Evolutionary conservation across 345 rosid genomes (phyloP), one percentile per base, ranked within the genome.

Genomic region (Camelina sativa): DNA sequence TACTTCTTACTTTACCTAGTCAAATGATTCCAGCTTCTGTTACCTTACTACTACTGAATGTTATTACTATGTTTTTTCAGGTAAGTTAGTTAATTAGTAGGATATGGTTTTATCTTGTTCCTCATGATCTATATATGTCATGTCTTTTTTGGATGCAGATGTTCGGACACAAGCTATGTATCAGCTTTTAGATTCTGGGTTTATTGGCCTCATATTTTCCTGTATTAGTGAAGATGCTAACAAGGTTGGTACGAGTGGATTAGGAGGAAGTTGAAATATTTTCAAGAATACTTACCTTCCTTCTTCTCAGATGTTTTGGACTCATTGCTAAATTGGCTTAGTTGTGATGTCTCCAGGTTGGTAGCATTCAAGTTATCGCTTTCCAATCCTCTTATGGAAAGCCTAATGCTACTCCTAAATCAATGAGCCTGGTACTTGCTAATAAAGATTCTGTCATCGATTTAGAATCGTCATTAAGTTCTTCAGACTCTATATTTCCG

Each of bases 141-240:
- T 77, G 19, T 38, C 51, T 44, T 74, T n/a, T n/a, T 4, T 28
- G 0, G 30, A 66, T 84, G 80, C 88, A 95, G 99, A 92, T 89
- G 99, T 95, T 74, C 87, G 97, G 62, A 95, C 99, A 57, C 99
- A 95, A 81, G 97, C 96, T 59, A 95, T 92, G 98, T 95, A 90
- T 82, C 99, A 95, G 81, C 94, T 95, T 62, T 86, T 95, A 57
- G 98, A 95, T 83, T 81, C 99, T 64, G 99, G 99, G 12, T 95
- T 95, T 76, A 84, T 95, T 77, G 99, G 99, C 23, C 85, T 95
- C 62, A 92, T 92, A 73, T 92, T 90, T 82, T 95, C 99, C 54
- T 95, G 98, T 83, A 92, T 89, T 60, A 92, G 91, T 57, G 97
- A 95, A 82, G 99, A 95, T 83, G 79, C 73, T 35, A 89, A 85